Base-by-base conservation (phyloP, 805 yeast genomes). In the Metschnikowia lochheadii region DNA sequence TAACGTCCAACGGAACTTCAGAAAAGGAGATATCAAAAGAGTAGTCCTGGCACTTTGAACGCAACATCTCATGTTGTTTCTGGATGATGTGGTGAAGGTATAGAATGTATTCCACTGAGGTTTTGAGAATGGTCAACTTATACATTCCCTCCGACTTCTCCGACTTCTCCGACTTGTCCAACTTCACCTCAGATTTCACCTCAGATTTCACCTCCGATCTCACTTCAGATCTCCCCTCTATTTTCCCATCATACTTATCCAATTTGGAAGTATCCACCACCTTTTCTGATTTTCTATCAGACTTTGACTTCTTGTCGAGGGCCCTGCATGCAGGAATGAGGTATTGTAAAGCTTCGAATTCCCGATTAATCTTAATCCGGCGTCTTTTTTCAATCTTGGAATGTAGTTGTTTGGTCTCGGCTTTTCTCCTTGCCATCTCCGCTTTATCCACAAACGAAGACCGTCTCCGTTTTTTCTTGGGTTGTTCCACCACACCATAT, bases 321-420 rank as follows among this genome's bases (percentile, higher is more conserved):
- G 76, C 72, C 45, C 90, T 72, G 63, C 95, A 87, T 11, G 92
- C 90, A 1, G 96, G 96, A 15, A 88, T 83, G 46, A 88, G 66
- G 59, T 77, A 82, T 63, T 87, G 85, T 56, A 88, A 75, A 1
- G 91, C 89, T 63, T 87, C 94, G 62, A 87, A 88, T 65, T 88
- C 94, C 48, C 90, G 72, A 65, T 88, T 88, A 75, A 88, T 85
- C 62, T 86, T 85, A 47, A 84, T 79, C 53, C 96, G 71, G 57
- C 96, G 75, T 58, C 87, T 79, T 60, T 88, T 85, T 65, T 88
- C 96, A 52, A 88, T 88, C 38, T 85, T 83, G 2, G 90, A 83
- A 64, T 88, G 96, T 37, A 72, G 63, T 57, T 73, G 77, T 52
- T 72, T 73, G 1, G 77, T 73, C 56, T 73, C 78, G 40, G 64